Base-by-base conservation (phyloP, 1,284 basidiomycete species). In the Volvariella surrecta region DNA sequence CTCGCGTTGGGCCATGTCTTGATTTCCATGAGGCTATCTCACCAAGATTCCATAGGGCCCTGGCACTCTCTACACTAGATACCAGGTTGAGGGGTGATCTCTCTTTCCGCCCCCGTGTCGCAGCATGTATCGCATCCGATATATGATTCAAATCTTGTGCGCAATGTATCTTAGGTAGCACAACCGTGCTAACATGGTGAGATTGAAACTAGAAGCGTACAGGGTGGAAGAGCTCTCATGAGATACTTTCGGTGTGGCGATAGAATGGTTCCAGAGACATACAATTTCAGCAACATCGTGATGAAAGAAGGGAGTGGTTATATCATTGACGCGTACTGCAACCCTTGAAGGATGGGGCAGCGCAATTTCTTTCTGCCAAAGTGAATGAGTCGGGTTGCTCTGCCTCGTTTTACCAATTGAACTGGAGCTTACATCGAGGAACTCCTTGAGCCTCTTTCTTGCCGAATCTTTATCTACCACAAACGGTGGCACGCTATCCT, bases 161-260 rank as follows among this genome's bases (percentile, higher is more conserved):
- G 0, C 79, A 79, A 51, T 89, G 77, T 21, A 91, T 74, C 60
- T 92, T 93, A 3, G 89, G 89, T 18, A 92, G 68, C 17, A 90
- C 74, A 18, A 92, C 60, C 2, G 74, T 81, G 8, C 70, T 64
- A 38, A 91, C 69, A 38, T 66, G 55, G 0, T 67, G 52, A 21
- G 66, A 61, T 39, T 58, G 59, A 21, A 74, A 61, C 78, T 82
- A 43, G 9, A 24, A 40, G 37, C 42, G 32, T 28, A 17, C 32
- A 10, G 17, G 37, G 32, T 37, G 37, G 11, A 37, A 22, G n/a
- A n/a, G n/a, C n/a, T 47, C 18, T 16, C 10, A 39, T 39, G n/a
- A 21, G 11, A 10, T 41, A 38, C 13, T n/a, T 2, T 18, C 16
- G 15, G 30, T 19, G 10, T 16, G 20, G 28, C 41, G 22, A 15